phyloP scores from a whole-genome alignment of 148 eudicot genomes.

The Silene conica region DNA sequence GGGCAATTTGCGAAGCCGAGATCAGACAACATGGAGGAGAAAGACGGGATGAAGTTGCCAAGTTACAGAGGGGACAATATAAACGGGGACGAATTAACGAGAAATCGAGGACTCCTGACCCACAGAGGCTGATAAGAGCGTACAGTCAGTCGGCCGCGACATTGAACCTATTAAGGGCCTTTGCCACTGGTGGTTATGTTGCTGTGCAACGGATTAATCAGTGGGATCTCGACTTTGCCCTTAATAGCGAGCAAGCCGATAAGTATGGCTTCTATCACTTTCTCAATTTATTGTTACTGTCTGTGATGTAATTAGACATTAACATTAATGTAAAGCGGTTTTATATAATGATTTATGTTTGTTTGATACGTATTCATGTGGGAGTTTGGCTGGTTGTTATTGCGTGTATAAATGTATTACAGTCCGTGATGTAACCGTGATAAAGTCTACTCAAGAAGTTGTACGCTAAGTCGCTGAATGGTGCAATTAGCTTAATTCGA shows the following conservation, averaged over 20 bases:
- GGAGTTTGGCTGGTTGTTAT: too few relatives aligned
- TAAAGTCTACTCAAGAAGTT: too few relatives aligned
- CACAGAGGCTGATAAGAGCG: constrained; percentile 89
- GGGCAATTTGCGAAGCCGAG: constrained; percentile 87
- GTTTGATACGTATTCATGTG: too few relatives aligned
- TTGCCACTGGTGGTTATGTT: constrained; percentile 92
- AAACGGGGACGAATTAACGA: constrained; percentile 51
- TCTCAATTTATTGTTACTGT: too few relatives aligned
- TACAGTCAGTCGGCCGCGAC: constrained; percentile 92
- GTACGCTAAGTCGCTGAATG: too few relatives aligned
- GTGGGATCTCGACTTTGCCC: constrained; percentile 85
- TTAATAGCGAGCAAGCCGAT: constrained; percentile 86
- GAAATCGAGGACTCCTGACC: constrained; percentile 73
- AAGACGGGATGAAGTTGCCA: constrained; percentile 56
- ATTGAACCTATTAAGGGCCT: constrained; percentile 82
- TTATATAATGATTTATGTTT: too few relatives aligned
- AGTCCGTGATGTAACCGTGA: too few relatives aligned
- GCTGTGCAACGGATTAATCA: constrained; percentile 85
- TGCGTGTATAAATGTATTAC: too few relatives aligned
- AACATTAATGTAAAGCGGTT: too few relatives aligned
- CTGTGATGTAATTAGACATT: too few relatives aligned
- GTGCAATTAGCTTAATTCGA: too few relatives aligned
- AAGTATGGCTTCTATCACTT: constrained; percentile 30
- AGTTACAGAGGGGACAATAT: constrained; percentile 68
- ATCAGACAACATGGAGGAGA: constrained; percentile 59